Percentiles rank a stretch among this genome's conserved stretches.
Evolutionary conservation across 345 rosid species (phyloP).

Genomic region (Cardamine resedifolia): DNA sequence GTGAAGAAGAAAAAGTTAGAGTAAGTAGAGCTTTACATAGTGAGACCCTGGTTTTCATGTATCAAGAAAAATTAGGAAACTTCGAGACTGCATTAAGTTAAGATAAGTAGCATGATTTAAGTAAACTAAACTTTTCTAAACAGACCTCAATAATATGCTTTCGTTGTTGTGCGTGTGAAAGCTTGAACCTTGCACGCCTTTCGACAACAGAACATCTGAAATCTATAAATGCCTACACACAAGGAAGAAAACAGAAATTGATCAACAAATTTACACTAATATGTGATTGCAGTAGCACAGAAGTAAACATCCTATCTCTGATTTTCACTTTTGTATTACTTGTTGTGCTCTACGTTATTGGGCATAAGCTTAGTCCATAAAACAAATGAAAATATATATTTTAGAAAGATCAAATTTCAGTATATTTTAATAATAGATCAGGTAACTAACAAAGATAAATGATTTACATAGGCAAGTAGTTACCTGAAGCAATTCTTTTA

Average conservation of each 20-base stretch:
- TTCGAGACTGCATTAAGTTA: background rate
- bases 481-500: conserved; percentile 91
- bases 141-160: conserved; percentile 89
- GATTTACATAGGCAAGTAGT: conserved; percentile 24
- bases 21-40: background rate
- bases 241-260: conserved; percentile 2
- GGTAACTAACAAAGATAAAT: background rate
- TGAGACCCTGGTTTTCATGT: conserved; percentile 18
- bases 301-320: background rate
- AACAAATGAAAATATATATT: background rate
- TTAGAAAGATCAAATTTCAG: conserved; percentile 9
- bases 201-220: conserved; percentile 92
- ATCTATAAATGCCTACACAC: conserved; percentile 73
- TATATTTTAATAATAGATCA: background rate
- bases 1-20: conserved; percentile 15
- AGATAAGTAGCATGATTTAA: conserved; percentile 7
- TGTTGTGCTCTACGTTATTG: conserved; percentile 2
- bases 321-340: background rate
- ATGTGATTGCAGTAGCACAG: conserved; percentile 1
- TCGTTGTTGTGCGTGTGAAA: conserved; percentile 77
- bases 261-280: background rate
- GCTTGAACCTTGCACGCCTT: conserved; percentile 86
- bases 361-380: conserved; percentile 9
- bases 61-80: background rate
- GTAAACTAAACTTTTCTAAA: conserved; percentile 2